These are phyloP conservation scores for Alternaria angustiovoidea DNA, from an alignment of 2,329 filamentous ascomycete species.

Conservation along the genomic window DNA sequence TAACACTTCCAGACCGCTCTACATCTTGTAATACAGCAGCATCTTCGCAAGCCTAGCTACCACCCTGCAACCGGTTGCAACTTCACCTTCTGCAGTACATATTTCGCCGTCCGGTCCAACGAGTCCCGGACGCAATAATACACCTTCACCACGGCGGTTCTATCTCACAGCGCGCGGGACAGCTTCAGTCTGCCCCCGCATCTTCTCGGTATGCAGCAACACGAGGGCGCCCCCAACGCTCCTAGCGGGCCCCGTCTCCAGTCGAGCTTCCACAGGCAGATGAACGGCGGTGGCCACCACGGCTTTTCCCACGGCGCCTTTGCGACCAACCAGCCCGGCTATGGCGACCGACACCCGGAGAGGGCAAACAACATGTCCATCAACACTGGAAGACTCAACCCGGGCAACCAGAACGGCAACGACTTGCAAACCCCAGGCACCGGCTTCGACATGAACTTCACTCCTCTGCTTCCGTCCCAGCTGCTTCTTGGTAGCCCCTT, in stretches of 20 bases:
- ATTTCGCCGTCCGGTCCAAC: conserved; percentile 52
- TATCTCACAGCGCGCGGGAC: conserved; percentile 82
- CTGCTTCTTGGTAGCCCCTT: conserved; percentile 95
- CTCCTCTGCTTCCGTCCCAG: conserved; percentile 91
- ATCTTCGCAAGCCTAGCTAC: conserved; percentile 36
- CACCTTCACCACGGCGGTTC: conserved; percentile 79
- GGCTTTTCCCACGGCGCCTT: conserved; percentile 95
- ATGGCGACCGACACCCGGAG: conserved; percentile 85
- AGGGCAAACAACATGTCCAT: conserved; percentile 88
- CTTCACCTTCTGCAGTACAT: conserved; percentile 47
- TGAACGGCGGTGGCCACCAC: conserved; percentile 70
- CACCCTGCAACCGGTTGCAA: conserved; percentile 37
- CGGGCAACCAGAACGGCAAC: conserved; percentile 64
- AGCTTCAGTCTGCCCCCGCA: conserved; percentile 83
- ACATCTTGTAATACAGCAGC: conserved; percentile 42
- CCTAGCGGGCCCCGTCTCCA: conserved; percentile 64
- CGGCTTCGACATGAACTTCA: conserved; percentile 98
- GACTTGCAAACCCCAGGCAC: conserved; percentile 89
- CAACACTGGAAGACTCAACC: conserved; percentile 77
- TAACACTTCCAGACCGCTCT: conserved; percentile 33
- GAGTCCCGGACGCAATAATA: conserved; percentile 65
- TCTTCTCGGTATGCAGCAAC: conserved; percentile 90
- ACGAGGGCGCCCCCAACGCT: conserved; percentile 70
- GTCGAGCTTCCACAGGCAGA: conserved; percentile 77
- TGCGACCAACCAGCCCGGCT: conserved; percentile 81